Conservation (phyloP, 805 yeast species). For the Candida gorgasii region DNA sequence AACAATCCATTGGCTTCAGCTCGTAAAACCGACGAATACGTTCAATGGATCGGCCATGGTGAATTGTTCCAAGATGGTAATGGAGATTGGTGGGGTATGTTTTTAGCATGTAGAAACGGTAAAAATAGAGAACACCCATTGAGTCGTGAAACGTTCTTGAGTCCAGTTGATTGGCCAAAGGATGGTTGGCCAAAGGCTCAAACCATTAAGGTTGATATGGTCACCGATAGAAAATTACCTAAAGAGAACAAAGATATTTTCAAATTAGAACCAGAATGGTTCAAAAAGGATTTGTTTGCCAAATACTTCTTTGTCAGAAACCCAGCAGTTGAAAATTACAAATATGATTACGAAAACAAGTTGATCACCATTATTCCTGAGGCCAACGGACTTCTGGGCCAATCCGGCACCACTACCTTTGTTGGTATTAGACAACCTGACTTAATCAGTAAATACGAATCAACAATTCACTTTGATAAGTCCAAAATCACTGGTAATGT, state of each 20-base stretch:
- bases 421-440: conserved; percentile 8
- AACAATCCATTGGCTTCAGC: conserved; percentile 7
- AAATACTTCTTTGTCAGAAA: conserved; percentile 6
- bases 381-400: background rate
- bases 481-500: conserved; percentile 1
- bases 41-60: conserved; percentile 12
- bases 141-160: conserved; percentile 10
- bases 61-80: conserved; percentile 9
- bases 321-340: conserved; percentile 1
- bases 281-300: conserved; percentile 5
- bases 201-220: conserved; percentile 8
- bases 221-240: conserved; percentile 2
- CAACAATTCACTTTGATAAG: conserved; percentile 1
- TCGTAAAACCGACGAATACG: conserved; percentile 8
- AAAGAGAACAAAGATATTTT: background rate
- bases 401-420: conserved; percentile 6
- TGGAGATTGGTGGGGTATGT: conserved; percentile 9
- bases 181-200: conserved; percentile 11
- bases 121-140: conserved; percentile 2
- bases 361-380: conserved; percentile 3
- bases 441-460: conserved; percentile 2
- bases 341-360: conserved; percentile 2
- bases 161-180: conserved; percentile 7
- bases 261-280: conserved; percentile 2
- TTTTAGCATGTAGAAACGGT: conserved; percentile 9